Evolutionary conservation across 2,329 filamentous ascomycete species (phyloP), one percentile per base, ranked within the genome.

Genomic region (Microdochium bolleyi): DNA sequence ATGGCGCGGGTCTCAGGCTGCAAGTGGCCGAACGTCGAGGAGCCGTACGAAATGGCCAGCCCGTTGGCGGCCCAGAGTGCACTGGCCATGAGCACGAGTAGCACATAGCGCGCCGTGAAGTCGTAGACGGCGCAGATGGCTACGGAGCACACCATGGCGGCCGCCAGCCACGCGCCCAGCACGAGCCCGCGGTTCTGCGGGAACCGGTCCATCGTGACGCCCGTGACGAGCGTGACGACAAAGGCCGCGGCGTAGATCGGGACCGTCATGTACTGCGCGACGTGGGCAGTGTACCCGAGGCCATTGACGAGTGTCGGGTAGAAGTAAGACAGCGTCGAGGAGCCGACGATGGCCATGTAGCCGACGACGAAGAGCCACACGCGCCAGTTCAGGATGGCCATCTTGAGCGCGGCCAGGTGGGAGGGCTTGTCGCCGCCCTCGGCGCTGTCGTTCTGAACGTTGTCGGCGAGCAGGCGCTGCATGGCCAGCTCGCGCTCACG

Each of bases 401-500:
- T 48, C 59, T 61, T 60, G n/a, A 67, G 34, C 0, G 64, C 59
- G 50, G 55, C 49, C 21, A 57, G 3, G 27, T 61, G 61, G 1
- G 54, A 52, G 9, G 54, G 48, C 56, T 81, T 77, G 67, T 86
- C 87, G n/a, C 79, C 71, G 62, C 87, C 83, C 57, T 85, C 79
- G 54, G 79, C 74, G 1, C 80, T 25, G 13, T 30, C 80, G 34
- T 75, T 80, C 2, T 75, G 73, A 62, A 87, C 83, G 55, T 83
- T 69, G 60, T 87, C 84, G 3, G 68, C 67, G 49, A 76, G 75
- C 16, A 89, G 69, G 2, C 85, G 75, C 2, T 76, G 71, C 22
- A 85, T 67, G 0, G 88, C 84, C 3, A 85, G 76, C 13, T 73
- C 72, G 24, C 82, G 78, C 57, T 89, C 84, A 14, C 73, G 70